Conservation (phyloP, 495 filamentous ascomycete species). For the Tuber umbilicatum region DNA sequence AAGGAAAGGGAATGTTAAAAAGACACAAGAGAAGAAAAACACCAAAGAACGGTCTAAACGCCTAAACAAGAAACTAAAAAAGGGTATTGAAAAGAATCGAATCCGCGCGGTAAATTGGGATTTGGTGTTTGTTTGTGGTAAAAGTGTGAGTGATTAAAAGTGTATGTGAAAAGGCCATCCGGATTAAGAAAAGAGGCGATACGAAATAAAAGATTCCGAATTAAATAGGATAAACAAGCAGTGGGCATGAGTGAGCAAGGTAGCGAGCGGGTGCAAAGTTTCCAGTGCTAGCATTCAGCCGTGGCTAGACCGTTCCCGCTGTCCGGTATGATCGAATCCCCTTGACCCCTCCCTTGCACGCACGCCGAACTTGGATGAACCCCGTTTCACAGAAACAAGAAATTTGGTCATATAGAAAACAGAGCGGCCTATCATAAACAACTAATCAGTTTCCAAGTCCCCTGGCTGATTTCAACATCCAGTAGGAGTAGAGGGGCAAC, state of each 20-base stretch:
- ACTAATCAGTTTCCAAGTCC: background rate
- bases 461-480: background rate
- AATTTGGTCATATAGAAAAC: constrained; percentile 35
- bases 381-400: background rate
- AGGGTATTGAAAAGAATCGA: constrained; percentile 3
- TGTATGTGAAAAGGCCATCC: background rate
- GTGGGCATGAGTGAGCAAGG: background rate
- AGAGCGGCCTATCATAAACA: constrained; percentile 30
- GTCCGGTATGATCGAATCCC: background rate
- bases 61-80: constrained; percentile 18
- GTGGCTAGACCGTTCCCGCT: background rate
- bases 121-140: background rate
- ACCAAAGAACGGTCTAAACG: background rate
- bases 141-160: constrained; percentile 19
- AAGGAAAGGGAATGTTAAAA: background rate
- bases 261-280: background rate
- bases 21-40: background rate
- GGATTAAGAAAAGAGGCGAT: constrained; percentile 18
- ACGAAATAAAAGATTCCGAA: constrained; percentile 1
- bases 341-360: background rate
- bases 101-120: constrained; percentile 3
- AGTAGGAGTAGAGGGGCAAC: constrained; percentile 8
- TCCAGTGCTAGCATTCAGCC: background rate
- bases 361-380: background rate
- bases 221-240: background rate